Evolutionary conservation across 2,329 filamentous ascomycete genomes (phyloP).

Genomic region (Clonostachys solani): DNA sequence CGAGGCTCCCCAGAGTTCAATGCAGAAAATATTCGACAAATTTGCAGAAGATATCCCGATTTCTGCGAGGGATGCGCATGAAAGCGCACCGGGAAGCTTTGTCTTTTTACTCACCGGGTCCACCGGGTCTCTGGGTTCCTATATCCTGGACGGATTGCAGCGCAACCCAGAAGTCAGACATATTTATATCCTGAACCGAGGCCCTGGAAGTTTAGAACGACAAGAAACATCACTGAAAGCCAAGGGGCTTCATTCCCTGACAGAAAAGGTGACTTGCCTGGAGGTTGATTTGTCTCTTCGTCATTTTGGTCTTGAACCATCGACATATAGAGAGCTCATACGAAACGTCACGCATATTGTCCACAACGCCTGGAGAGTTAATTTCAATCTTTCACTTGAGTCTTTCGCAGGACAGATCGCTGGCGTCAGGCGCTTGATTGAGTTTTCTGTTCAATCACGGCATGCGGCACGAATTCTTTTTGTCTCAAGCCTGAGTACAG

Average conservation of each 20-base stretch:
- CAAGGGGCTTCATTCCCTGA: not conserved
- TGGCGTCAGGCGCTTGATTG: slow-evolving; percentile 43
- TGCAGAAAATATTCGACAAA: slow-evolving; percentile 13
- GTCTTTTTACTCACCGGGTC: slow-evolving; percentile 82
- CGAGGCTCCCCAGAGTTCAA: not conserved
- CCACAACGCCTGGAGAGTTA: slow-evolving; percentile 7
- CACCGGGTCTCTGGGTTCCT: slow-evolving; percentile 83
- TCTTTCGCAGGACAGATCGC: slow-evolving; percentile 35
- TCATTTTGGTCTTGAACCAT: slow-evolving; percentile 1
- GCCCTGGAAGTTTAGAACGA: not conserved
- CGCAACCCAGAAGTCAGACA: slow-evolving; percentile 9
- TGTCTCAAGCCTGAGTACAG: slow-evolving; percentile 35
- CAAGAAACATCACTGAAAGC: not conserved
- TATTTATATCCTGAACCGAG: slow-evolving; percentile 18
- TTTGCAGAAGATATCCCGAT: slow-evolving; percentile 19
- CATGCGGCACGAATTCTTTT: slow-evolving; percentile 33
- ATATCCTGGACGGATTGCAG: slow-evolving; percentile 45
- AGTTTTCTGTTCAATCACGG: slow-evolving; percentile 26
- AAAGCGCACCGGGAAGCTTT: slow-evolving; percentile 19
- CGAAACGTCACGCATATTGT: slow-evolving; percentile 4
- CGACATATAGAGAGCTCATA: slow-evolving; percentile 2
- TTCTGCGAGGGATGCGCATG: slow-evolving; percentile 1
- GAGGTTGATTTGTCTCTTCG: slow-evolving; percentile 1
- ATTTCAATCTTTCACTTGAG: slow-evolving; percentile 4
- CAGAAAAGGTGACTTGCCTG: slow-evolving; percentile 5